These are phyloP conservation scores for Hygrophila difformis DNA, from an alignment of 257 asterid species.

Conservation along the genomic window DNA sequence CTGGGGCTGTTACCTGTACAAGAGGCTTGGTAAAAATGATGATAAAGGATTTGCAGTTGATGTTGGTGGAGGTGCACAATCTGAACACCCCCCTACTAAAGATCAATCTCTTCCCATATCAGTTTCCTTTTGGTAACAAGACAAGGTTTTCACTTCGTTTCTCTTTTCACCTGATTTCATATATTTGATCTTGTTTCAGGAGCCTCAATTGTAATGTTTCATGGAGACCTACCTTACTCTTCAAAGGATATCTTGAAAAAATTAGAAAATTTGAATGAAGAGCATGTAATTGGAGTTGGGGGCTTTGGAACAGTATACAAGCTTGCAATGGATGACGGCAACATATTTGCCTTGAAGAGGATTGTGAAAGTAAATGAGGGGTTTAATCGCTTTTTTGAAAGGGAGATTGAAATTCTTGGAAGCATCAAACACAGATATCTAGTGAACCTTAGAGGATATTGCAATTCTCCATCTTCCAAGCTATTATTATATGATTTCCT, in stretches of 20 bases:
- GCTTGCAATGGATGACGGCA: slow-evolving; percentile 81
- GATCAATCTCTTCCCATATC: no score
- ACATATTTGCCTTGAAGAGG: slow-evolving; percentile 67
- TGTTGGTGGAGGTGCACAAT: slow-evolving; percentile 68
- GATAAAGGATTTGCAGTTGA: slow-evolving; percentile 66
- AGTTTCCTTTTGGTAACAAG: no score
- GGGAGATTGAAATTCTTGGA: slow-evolving; percentile 89
- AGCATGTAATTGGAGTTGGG: slow-evolving; percentile 81
- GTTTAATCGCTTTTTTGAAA: slow-evolving; percentile 66
- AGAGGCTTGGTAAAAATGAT: slow-evolving; percentile 74
- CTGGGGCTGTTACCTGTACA: slow-evolving; percentile 89
- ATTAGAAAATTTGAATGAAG: slow-evolving; percentile 71
- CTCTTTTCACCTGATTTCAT: no score
- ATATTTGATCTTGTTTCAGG: slow-evolving; percentile 36
- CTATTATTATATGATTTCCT: slow-evolving; percentile 66
- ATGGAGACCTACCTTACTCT: slow-evolving; percentile 91
- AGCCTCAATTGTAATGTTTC: slow-evolving; percentile 89
- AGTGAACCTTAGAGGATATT: slow-evolving; percentile 83
- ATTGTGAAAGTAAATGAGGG: slow-evolving; percentile 68
- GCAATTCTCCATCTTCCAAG: slow-evolving; percentile 77
- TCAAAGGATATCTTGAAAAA: slow-evolving; percentile 82
- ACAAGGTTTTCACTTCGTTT: no score
- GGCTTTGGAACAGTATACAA: slow-evolving; percentile 95
- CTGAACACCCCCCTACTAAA: no score
- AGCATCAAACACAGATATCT: slow-evolving; percentile 72